Evolutionary conservation across 805 yeast genomes (phyloP).

Genomic region (Hanseniaspora occidentalis): DNA sequence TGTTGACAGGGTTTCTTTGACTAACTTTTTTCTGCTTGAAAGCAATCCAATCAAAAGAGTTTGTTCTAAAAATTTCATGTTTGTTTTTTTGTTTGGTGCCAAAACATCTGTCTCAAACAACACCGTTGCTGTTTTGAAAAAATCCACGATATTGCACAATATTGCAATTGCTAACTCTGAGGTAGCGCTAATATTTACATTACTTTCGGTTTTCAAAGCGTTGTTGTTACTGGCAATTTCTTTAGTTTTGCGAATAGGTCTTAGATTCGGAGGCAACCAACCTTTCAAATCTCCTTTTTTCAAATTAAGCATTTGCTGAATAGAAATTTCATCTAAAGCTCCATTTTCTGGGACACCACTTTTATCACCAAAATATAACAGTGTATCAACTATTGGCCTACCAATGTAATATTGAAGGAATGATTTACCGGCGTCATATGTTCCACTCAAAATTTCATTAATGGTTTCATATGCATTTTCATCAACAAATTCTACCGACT

Average conservation of each 20-base stretch:
- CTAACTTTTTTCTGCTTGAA: conserved; percentile 15
- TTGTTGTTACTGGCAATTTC: background rate
- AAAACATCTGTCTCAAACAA: background rate
- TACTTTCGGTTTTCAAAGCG: background rate
- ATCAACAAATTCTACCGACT: conserved; percentile 14
- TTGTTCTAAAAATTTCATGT: conserved; percentile 2
- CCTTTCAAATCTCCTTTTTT: background rate
- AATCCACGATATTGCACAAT: background rate
- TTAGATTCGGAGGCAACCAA: too few species aligned
- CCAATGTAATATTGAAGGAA: conserved; percentile 3
- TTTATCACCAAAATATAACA: too few species aligned
- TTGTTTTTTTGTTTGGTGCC: background rate
- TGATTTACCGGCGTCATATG: conserved; percentile 10
- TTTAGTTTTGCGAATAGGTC: background rate
- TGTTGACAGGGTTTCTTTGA: conserved; percentile 22
- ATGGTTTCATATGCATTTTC: conserved; percentile 17
- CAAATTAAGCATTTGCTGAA: background rate
- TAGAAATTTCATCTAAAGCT: background rate
- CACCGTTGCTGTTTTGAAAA: background rate
- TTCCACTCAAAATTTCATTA: conserved; percentile 17
- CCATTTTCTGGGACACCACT: background rate
- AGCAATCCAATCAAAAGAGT: conserved; percentile 22
- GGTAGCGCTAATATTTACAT: background rate
- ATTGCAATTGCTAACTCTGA: background rate
- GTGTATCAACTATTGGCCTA: background rate